A percentile compares a stretch with the other conserved stretches of the same genome.
Conservation (phyloP, 2,329 filamentous ascomycete species). For the Fusarium marasasianum region DNA sequence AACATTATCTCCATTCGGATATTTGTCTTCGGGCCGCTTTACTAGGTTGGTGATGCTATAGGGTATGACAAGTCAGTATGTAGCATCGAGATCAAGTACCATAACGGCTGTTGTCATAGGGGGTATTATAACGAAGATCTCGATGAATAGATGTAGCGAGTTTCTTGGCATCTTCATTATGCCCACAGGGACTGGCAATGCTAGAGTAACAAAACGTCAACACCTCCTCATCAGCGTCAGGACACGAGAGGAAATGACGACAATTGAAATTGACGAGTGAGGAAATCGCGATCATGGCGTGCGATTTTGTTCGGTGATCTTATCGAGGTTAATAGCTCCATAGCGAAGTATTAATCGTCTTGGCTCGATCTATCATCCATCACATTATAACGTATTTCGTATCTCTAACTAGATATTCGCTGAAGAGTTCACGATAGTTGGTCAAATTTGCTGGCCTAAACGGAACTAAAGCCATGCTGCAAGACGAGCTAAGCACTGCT, state of each 20-base stretch:
- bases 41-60: neutral
- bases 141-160: neutral
- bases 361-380: neutral
- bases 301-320: neutral
- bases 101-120: neutral
- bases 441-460: neutral
- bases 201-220: neutral
- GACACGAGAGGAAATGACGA: neutral
- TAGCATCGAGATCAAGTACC: constrained; percentile 7
- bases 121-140: neutral
- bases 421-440: neutral
- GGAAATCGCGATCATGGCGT: neutral
- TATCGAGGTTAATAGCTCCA: no score
- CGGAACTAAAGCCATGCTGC: no score
- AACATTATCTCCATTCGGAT: neutral
- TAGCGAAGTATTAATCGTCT: neutral
- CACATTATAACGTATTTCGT: neutral
- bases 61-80: neutral
- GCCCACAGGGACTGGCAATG: neutral
- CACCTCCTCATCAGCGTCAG: neutral
- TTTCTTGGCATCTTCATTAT: neutral
- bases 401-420: neutral
- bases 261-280: constrained; percentile 23
- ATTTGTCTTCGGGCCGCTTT: neutral
- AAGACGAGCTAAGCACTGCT: no score